phyloP scores from a whole-genome alignment of 2,329 filamentous ascomycete species.

The Apiospora sp. region DNA sequence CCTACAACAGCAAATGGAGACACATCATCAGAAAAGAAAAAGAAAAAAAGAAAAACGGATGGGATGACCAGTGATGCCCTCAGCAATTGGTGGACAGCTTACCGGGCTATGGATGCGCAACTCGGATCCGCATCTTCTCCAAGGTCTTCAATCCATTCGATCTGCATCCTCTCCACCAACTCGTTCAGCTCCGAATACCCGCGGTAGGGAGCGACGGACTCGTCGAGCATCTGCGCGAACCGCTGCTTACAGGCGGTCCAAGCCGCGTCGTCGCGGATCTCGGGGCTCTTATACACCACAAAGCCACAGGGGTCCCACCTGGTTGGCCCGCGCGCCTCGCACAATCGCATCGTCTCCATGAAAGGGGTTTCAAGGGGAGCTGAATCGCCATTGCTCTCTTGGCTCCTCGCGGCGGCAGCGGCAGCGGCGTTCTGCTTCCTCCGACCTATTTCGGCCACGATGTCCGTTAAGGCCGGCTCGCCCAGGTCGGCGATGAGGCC shows the following conservation, averaged over 20 bases:
- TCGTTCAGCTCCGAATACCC: conserved; percentile 28
- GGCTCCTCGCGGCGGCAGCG: conserved; percentile 15
- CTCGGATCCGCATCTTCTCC: neutral
- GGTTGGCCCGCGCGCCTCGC: conserved; percentile 21
- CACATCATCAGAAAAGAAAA: neutral
- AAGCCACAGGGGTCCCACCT: conserved; percentile 32
- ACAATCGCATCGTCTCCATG: conserved; percentile 30
- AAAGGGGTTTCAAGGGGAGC: conserved; percentile 27
- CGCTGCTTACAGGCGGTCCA: conserved; percentile 31
- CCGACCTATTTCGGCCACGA: conserved; percentile 31
- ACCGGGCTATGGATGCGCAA: neutral
- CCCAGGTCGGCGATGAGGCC: conserved; percentile 31
- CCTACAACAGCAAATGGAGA: neutral
- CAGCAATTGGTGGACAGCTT: neutral
- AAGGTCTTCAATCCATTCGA: conserved; percentile 30
- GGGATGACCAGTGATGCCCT: neutral
- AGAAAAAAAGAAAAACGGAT: too few species aligned
- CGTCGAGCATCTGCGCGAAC: conserved; percentile 30
- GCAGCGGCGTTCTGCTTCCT: neutral
- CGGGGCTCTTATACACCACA: conserved; percentile 31
- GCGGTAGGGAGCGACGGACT: conserved; percentile 25
- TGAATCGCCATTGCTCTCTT: neutral
- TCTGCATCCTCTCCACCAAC: conserved; percentile 29
- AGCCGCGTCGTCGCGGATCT: conserved; percentile 25
- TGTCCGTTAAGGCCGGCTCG: conserved; percentile 29